A percentile compares a stretch with the other conserved stretches of the same genome.
phyloP scores from a whole-genome alignment of 108 stramenopile genomes.

The Skeletonema marinoi region DNA sequence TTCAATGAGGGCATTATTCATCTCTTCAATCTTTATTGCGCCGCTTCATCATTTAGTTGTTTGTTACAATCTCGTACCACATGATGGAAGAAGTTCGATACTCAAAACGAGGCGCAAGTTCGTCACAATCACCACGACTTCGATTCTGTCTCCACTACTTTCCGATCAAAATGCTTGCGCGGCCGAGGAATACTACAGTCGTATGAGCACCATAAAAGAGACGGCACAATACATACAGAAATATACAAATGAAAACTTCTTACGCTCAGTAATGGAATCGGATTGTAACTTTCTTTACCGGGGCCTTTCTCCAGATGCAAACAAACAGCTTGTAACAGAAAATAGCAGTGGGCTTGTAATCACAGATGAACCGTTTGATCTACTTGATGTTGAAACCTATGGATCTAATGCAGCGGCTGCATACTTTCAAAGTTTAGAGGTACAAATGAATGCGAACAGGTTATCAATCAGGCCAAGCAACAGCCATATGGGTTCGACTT shows the following conservation, averaged over 20 bases:
- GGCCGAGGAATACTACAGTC: background rate
- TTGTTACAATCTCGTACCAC: background rate
- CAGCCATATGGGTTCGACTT: conserved; percentile 47
- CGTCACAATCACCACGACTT: background rate
- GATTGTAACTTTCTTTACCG: conserved; percentile 43
- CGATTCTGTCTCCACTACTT: background rate
- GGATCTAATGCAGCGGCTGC: conserved; percentile 38
- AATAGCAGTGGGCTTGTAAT: conserved; percentile 22
- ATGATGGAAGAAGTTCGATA: background rate
- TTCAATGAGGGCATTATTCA: too few species aligned
- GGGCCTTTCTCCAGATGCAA: conserved; percentile 19
- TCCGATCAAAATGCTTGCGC: background rate
- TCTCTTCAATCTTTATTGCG: too few species aligned
- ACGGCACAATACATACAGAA: conserved; percentile 29
- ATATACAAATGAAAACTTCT: conserved; percentile 20
- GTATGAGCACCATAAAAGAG: conserved; percentile 2
- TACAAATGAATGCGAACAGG: conserved; percentile 27
- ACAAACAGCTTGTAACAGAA: background rate
- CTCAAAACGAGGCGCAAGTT: background rate
- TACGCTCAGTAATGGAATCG: conserved; percentile 21
- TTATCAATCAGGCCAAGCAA: conserved; percentile 43
- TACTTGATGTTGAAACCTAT: conserved; percentile 45
- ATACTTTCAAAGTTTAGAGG: conserved; percentile 46
- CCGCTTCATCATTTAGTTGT: background rate
- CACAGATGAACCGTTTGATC: conserved; percentile 41